phyloP scores from a whole-genome alignment of 192 early-diverging fungal genomes.

The Blastocladiella britannica region DNA sequence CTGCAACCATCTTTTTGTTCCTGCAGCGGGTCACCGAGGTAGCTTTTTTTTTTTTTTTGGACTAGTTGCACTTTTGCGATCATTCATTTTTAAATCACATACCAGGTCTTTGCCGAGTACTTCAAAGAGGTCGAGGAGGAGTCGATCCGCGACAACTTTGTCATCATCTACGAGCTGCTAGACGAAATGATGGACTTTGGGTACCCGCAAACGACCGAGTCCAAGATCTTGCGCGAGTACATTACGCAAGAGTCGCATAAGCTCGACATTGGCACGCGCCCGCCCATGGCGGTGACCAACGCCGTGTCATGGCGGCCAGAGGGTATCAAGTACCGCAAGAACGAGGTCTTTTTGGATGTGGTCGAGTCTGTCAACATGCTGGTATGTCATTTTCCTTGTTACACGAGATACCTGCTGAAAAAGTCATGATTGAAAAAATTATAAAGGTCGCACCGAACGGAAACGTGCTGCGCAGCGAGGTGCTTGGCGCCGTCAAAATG shows the following conservation, averaged over 20 bases:
- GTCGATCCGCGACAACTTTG: conserved; percentile 78
- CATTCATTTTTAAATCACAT: no score
- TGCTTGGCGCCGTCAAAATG: conserved; percentile 67
- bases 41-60: no score
- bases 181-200: conserved; percentile 91
- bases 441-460: conserved; percentile 35
- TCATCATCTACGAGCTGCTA: conserved; percentile 70
- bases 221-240: conserved; percentile 76
- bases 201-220: conserved; percentile 70
- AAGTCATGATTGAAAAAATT: no score
- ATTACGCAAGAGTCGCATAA: conserved; percentile 96
- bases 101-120: conserved; percentile 83
- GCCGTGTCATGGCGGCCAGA: conserved; percentile 50
- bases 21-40: conserved; percentile 77
- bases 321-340: conserved; percentile 49
- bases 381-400: conserved; percentile 10
- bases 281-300: conserved; percentile 64
- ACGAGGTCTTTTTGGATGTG: conserved; percentile 55
- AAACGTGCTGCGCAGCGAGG: conserved; percentile 40
- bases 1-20: conserved; percentile 82
- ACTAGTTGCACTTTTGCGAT: no score
- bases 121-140: conserved; percentile 77
- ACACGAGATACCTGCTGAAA: neutral
- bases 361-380: conserved; percentile 53
- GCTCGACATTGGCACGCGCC: conserved; percentile 69